Evolutionary conservation across 2,329 filamentous ascomycete species (phyloP), one percentile per base, ranked within the genome.

Genomic region (Dryadomyces quercus-mongolicae): DNA sequence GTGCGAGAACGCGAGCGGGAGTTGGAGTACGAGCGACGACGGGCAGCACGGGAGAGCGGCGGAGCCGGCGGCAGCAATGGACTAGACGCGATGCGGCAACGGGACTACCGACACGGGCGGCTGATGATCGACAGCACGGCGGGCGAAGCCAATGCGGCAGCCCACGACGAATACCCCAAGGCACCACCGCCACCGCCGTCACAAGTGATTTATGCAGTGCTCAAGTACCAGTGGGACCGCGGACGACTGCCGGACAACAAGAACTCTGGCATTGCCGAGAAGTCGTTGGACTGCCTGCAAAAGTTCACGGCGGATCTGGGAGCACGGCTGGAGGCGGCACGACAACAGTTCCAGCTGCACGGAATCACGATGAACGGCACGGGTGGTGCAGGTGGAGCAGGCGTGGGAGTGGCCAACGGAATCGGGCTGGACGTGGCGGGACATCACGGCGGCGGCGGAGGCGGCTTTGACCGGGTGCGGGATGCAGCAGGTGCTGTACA

Each of bases 171-270:
- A 40, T 55, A 56, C 45, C 55, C 54, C 8, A 52, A 51, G 16
- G 43, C 52, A 34, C 53, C 54, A 5, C 13, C 42, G 12, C 59
- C 54, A 55, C 64, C 54, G 65, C 82, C 64, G 1, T 87, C 92
- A 25, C 88, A 92, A 57, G 88, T 98, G 51, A 86, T 89, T 38
- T 99, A 98, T 67, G 92, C 93, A n/a, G 85, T 94, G 20, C 84
- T 96, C 69, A 99, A 98, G 69, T 98, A 89, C 67, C 84, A 95
- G 67, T 98, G 94, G 93, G 88, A 92, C 57, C 82, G 85, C 52
- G 88, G 88, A 13, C 86, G 88, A 62, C 76, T 83, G 58, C 65
- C 72, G 2, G 67, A 64, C 20, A 62, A 70, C 51, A 69, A 68
- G 45, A 66, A 69, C 45, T 68, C 71, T 0, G 71, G 69, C 20